These are phyloP conservation scores for Panus rudis DNA, from an alignment of 768 basidiomycete genomes.

Conservation along the genomic window DNA sequence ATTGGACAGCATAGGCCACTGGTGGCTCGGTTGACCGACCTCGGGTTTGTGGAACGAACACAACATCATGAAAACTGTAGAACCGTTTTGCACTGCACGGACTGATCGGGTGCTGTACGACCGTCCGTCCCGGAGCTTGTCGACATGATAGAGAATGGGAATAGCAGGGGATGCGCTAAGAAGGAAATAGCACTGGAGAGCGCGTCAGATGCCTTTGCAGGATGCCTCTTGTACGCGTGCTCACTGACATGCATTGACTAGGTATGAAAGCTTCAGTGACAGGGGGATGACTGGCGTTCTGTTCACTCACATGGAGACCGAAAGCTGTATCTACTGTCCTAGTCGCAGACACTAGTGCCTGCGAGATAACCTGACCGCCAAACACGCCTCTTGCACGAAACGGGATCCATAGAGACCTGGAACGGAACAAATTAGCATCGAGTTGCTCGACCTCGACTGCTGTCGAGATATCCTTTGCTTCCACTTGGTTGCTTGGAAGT, in stretches of 20 bases:
- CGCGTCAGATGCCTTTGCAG: background rate
- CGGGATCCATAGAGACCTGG: conserved; percentile 66
- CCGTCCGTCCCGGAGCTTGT: conserved; percentile 64
- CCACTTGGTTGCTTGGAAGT: conserved; percentile 37
- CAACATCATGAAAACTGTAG: conserved; percentile 52
- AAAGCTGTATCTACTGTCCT: conserved; percentile 61
- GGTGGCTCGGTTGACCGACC: conserved; percentile 62
- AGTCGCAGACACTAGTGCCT: conserved; percentile 77
- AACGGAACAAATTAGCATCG: conserved; percentile 72
- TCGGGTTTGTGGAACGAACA: conserved; percentile 84
- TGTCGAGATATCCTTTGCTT: conserved; percentile 62
- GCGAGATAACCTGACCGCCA: conserved; percentile 86
- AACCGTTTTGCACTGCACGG: conserved; percentile 40
- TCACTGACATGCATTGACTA: conserved; percentile 68
- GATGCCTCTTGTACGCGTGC: too few species aligned
- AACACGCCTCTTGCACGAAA: conserved; percentile 64
- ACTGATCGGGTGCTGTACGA: conserved; percentile 60
- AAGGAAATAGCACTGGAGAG: conserved; percentile 71
- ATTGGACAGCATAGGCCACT: conserved; percentile 58
- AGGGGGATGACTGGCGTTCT: background rate
- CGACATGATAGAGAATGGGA: conserved; percentile 75
- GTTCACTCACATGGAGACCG: conserved; percentile 59
- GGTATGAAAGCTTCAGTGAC: background rate
- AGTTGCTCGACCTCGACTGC: conserved; percentile 74
- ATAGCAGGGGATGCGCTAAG: conserved; percentile 64